These are phyloP conservation scores for Escovopsis sp. DNA, from an alignment of 2,329 filamentous ascomycete genomes.

Conservation along the genomic window DNA sequence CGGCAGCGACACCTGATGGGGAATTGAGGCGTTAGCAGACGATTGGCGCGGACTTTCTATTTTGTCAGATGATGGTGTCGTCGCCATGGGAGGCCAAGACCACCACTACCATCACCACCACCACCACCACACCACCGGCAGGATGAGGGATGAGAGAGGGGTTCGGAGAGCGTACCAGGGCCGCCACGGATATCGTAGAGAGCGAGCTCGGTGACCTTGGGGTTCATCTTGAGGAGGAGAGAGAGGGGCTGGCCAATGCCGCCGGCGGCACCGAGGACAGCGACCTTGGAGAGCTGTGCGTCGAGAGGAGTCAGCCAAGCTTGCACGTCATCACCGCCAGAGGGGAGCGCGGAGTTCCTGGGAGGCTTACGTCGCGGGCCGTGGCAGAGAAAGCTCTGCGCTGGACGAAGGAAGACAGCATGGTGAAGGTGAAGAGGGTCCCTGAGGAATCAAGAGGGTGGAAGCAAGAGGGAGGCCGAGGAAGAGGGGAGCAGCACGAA, in stretches of 20 bases:
- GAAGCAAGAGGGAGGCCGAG: constrained; percentile 8
- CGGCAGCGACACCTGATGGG: constrained; percentile 76
- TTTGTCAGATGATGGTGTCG: neutral
- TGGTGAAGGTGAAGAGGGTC: constrained; percentile 21
- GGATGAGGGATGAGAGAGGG: neutral
- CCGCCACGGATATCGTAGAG: constrained; percentile 95
- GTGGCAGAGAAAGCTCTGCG: constrained; percentile 70
- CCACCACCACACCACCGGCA: constrained; percentile 5
- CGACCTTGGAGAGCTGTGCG: constrained; percentile 81
- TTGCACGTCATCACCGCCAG: neutral
- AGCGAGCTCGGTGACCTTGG: constrained; percentile 79
- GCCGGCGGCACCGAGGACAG: constrained; percentile 90
- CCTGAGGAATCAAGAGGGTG: neutral
- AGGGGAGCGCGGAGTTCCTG: constrained; percentile 1
- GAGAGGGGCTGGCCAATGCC: constrained; percentile 98
- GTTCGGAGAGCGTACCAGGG: constrained; percentile 51
- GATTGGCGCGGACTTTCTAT: neutral
- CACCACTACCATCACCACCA: no score
- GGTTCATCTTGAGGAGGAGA: constrained; percentile 97
- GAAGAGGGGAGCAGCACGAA: constrained; percentile 7
- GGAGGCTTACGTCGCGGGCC: constrained; percentile 52
- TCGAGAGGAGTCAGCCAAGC: constrained; percentile 6
- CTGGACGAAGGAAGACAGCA: constrained; percentile 64
- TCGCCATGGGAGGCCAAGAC: neutral
- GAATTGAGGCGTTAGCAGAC: constrained; percentile 11